Base-by-base conservation (phyloP, 1,284 basidiomycete species). In the Psilocybe mexicana region DNA sequence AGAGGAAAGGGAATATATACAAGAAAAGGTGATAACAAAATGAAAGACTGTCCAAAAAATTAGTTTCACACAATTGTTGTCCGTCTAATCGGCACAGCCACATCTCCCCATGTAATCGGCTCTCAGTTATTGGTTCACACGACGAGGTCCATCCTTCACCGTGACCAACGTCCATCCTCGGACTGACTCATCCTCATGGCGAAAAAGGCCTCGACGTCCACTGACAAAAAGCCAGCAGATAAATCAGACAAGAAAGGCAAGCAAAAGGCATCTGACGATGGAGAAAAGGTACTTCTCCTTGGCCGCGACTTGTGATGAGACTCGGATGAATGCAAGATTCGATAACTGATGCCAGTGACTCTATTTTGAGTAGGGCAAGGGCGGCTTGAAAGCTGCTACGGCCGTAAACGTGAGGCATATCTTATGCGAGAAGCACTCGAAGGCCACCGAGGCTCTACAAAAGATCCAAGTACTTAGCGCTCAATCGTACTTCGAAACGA, bases 401-500 rank as follows among this genome's bases (percentile, higher is more conserved):
- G 85, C 90, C 25, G 76, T 93, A 43, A 93, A 93, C 67, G 90
- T 93, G 30, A 84, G 92, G 25, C 92, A 94, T 70, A 91, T 94
- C 50, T 76, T 94, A 23, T 94, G 92, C 72, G 92, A 94, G 73
- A 94, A 94, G 66, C 88, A 92, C 58, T 88, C 88, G 6, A 89
- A 82, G 65, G 88, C 84, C 0, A 77, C 79, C 51, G 90, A 94
- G 68, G 92, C 92, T 0, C 69, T 93, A 48, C 79, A 85, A 70
- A 90, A 90, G 71, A 83, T 94, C 44, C 82, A 92, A 79, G 88
- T 88, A 67, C 50, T 65, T 56, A 40, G 30, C 30, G 12, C 26
- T 18, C 48, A 43, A 12, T 28, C 53, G 23, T 48, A 52, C 24
- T 57, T 55, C 10, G 59, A 54, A 33, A 30, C 57, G 24, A 38